These are phyloP conservation scores for Arbutus unedo DNA, from an alignment of 148 eudicot genomes.

Conservation along the genomic window DNA sequence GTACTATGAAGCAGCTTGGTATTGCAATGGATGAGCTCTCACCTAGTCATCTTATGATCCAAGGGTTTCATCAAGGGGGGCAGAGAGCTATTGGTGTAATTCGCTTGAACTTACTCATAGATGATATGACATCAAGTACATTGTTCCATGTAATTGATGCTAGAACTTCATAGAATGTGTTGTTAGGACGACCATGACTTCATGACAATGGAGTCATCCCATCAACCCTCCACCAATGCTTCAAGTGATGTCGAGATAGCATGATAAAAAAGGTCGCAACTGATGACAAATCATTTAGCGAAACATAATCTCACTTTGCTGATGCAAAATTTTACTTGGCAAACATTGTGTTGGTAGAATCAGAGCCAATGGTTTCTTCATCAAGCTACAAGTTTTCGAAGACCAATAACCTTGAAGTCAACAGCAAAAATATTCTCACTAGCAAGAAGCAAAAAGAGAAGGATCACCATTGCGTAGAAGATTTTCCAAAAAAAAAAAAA, in stretches of 20 bases:
- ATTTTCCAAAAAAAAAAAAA: no score
- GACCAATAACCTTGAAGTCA: no score
- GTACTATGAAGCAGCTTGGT: background rate
- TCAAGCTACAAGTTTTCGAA: no score
- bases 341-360: background rate
- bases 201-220: no score
- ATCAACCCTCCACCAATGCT: background rate
- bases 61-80: conserved; percentile 15
- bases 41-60: background rate
- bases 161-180: no score
- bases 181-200: no score
- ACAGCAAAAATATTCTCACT: no score
- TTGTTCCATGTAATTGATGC: no score
- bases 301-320: background rate
- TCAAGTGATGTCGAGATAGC: background rate
- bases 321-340: background rate
- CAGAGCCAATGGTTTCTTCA: background rate
- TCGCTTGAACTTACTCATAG: background rate
- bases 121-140: background rate
- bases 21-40: background rate
- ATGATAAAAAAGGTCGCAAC: no score
- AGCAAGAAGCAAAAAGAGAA: no score
- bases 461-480: no score
- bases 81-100: no score
- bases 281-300: background rate